Evolutionary conservation across 768 basidiomycete species (phyloP), one percentile per base, ranked within the genome.

Genomic region (Russula dissimulans): DNA sequence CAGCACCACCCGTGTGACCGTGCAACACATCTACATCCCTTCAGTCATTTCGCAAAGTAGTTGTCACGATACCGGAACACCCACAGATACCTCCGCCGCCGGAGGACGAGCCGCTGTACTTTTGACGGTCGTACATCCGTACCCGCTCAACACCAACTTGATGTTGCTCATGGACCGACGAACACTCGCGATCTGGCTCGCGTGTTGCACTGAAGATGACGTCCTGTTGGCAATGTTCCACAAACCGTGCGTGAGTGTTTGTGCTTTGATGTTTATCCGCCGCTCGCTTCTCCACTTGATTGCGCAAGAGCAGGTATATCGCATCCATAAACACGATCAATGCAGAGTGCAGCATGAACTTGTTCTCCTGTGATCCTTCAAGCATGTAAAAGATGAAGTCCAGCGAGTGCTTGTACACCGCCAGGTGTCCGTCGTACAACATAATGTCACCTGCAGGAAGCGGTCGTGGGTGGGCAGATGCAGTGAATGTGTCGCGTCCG

Each of bases 341-440:
- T 14, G 91, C 88, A 18, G 83, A 75, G 59, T 89, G 83, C 39
- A 98, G 83, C 91, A 97, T 97, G 56, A 98, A 81, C 73, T 99
- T 95, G 74, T 99, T 99, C 74, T 97, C 94, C 2, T 78, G 76
- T 8, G 91, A 80, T 5, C 87, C 85, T 14, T 90, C 92, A 68
- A 97, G 81, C 68, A 98, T 83, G 79, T 97, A 97, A 72, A 97
- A 84, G 56, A 94, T 88, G 68, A 84, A n/a, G 78, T 99, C 97
- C 53, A 95, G 84, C 17, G 95, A 92, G 69, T 97, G 89, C 65
- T 89, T 89, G 78, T 95, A 95, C 31, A 98, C 83, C 45, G 89
- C 88, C n/a, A 97, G 81, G 69, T 91, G 90, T 17, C 81, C 85
- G 73, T 87, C 93, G 77, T 85, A 97, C 42, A 91, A 81, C 69